Conservation (phyloP, 2,329 filamentous ascomycete species). For the Fusarium nodosum region DNA sequence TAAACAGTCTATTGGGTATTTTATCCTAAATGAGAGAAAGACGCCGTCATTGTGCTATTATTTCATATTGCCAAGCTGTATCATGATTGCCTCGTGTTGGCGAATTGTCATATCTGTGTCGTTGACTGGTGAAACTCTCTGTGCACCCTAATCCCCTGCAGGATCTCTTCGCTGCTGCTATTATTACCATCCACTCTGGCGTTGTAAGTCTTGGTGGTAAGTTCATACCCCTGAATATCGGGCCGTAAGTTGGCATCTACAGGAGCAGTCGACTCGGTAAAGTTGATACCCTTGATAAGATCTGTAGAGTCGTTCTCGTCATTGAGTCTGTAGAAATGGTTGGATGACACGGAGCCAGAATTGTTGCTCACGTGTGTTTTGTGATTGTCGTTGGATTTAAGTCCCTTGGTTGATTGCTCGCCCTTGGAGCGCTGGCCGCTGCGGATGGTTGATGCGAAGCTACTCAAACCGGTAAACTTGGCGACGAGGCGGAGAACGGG, state of each 20-base stretch:
- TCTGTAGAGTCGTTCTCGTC: slow-evolving; percentile 51
- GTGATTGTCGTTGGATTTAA: slow-evolving; percentile 23
- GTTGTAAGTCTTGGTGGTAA: slow-evolving; percentile 52
- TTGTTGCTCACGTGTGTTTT: slow-evolving; percentile 12
- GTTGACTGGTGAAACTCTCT: slow-evolving; percentile 54
- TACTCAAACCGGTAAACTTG: slow-evolving; percentile 57
- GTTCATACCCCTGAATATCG: slow-evolving; percentile 51
- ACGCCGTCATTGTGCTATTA: slow-evolving; percentile 1
- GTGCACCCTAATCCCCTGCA: slow-evolving; percentile 57
- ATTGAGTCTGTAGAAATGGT: slow-evolving; percentile 53
- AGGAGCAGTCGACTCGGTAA: slow-evolving; percentile 2
- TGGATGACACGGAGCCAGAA: slow-evolving; percentile 33
- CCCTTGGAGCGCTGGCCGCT: slow-evolving; percentile 46
- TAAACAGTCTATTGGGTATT: slow-evolving; percentile 17
- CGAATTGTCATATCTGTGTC: slow-evolving; percentile 5
- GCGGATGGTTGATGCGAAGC: slow-evolving; percentile 37
- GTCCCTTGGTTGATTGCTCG: slow-evolving; percentile 37
- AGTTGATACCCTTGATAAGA: slow-evolving; percentile 32
- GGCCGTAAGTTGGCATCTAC: slow-evolving; percentile 48
- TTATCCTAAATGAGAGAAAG: slow-evolving; percentile 5
- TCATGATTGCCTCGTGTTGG: not conserved
- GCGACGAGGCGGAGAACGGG: slow-evolving; percentile 59
- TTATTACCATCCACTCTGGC: slow-evolving; percentile 46
- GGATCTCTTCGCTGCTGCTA: slow-evolving; percentile 55
- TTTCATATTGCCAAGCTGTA: not conserved